phyloP scores from a whole-genome alignment of 2,329 filamentous ascomycete species.

The Trichoderma semiorbis region DNA sequence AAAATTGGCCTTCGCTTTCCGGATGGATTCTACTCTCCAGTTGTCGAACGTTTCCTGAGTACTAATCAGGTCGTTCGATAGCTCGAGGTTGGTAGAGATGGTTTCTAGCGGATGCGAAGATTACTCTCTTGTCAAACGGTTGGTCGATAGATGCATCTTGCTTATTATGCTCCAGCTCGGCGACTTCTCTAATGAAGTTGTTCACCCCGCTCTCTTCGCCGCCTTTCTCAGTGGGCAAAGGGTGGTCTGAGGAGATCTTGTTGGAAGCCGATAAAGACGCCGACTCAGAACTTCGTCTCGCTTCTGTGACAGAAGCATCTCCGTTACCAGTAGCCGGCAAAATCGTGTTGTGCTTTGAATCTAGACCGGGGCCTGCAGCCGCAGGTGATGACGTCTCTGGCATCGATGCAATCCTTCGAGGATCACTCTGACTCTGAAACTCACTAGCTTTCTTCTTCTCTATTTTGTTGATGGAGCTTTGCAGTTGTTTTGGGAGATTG shows the following conservation, averaged over 20 bases:
- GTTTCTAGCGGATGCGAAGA: background rate
- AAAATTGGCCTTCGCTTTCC: background rate
- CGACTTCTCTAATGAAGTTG: background rate
- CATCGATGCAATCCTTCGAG: conserved; percentile 4
- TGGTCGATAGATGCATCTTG: background rate
- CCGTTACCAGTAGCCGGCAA: background rate
- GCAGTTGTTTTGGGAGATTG: background rate
- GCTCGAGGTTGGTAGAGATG: background rate
- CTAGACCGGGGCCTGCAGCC: background rate
- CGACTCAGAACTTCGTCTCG: conserved; percentile 7
- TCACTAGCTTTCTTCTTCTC: conserved; percentile 3
- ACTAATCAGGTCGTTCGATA: conserved; percentile 22
- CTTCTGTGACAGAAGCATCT: background rate
- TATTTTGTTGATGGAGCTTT: background rate
- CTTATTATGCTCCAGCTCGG: background rate
- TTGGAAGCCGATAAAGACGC: background rate
- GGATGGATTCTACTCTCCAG: background rate
- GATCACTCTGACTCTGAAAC: background rate
- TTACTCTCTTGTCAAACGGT: background rate
- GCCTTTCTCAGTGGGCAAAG: background rate
- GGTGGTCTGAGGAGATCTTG: background rate
- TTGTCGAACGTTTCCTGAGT: conserved; percentile 17
- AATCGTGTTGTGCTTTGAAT: background rate
- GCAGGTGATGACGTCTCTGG: background rate
- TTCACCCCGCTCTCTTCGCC: background rate